These are phyloP conservation scores for Coelastrella sp. DNA, from an alignment of 139 green algal genomes.

Conservation along the genomic window DNA sequence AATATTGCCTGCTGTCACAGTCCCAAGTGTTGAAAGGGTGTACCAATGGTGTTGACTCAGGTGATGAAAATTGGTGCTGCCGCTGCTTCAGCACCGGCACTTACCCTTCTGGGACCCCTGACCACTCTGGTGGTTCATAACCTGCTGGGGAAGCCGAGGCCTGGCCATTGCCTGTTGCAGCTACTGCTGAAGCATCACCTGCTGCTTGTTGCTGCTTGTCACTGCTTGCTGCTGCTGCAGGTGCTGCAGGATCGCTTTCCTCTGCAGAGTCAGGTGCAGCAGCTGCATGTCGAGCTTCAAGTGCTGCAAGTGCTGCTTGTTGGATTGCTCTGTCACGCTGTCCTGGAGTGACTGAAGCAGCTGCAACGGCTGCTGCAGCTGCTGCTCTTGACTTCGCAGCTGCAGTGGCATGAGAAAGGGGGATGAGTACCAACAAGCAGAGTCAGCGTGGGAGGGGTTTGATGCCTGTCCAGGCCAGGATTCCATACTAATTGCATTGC, in stretches of 20 bases:
- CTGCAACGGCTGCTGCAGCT: constrained; percentile 47
- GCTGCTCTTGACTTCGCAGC: constrained; percentile 42
- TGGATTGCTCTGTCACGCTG: constrained; percentile 56
- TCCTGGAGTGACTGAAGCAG: constrained; percentile 42
- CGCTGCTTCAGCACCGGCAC: background rate
- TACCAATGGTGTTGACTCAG: too few relatives aligned
- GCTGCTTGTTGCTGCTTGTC: background rate
- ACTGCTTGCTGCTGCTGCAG: background rate
- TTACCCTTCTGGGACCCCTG: constrained; percentile 69
- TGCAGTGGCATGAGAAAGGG: background rate
- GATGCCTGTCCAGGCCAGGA: background rate
- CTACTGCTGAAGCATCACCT: background rate
- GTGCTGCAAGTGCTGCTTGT: constrained; percentile 39
- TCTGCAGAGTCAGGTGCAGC: background rate
- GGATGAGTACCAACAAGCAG: background rate
- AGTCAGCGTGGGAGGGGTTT: background rate
- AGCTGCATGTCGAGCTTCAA: background rate
- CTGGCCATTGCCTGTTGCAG: background rate
- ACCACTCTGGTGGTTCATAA: constrained; percentile 72
- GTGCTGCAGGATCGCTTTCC: background rate
- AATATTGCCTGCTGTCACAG: too few relatives aligned
- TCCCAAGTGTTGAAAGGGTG: too few relatives aligned
- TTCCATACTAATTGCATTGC: too few relatives aligned
- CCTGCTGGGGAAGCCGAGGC: constrained; percentile 8
- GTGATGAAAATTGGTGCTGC: background rate